Conservation (phyloP, 176 grass and related monocot genomes). For the Musa acuminata region DNA sequence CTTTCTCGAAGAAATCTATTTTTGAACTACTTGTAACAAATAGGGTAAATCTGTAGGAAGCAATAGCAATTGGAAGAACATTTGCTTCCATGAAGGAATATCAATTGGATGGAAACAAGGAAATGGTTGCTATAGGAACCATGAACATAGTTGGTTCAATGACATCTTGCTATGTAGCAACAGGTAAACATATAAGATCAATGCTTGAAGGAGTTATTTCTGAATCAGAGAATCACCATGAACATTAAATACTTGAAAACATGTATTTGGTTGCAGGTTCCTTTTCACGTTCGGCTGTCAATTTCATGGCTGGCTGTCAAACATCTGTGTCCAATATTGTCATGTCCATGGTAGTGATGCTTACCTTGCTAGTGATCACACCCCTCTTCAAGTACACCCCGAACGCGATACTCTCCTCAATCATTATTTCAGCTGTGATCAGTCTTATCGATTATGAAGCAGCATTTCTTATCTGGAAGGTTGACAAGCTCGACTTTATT, state of each 20-base stretch:
- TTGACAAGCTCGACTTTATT: slow-evolving; percentile 92
- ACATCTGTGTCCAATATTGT: slow-evolving; percentile 80
- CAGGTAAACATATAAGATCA: slow-evolving; percentile 27
- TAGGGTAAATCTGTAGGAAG: slow-evolving; percentile 40
- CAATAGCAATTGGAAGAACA: slow-evolving; percentile 92
- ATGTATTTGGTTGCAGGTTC: slow-evolving; percentile 46
- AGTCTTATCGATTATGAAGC: slow-evolving; percentile 73
- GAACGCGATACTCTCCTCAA: slow-evolving; percentile 71
- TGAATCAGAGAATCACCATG: neutral
- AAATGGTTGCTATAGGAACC: slow-evolving; percentile 92
- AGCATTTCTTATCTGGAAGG: slow-evolving; percentile 84
- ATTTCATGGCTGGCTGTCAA: slow-evolving; percentile 88
- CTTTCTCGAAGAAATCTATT: neutral
- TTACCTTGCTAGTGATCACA: slow-evolving; percentile 80
- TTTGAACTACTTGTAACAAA: neutral
- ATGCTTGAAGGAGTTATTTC: neutral
- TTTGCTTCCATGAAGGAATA: slow-evolving; percentile 93
- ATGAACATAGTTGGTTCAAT: slow-evolving; percentile 94
- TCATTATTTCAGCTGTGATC: slow-evolving; percentile 83
- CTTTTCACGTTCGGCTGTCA: slow-evolving; percentile 91
- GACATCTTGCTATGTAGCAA: slow-evolving; percentile 87
- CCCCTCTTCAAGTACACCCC: slow-evolving; percentile 94
- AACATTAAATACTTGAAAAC: slow-evolving; percentile 3
- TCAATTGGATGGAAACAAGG: slow-evolving; percentile 90
- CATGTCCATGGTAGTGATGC: slow-evolving; percentile 75